These are phyloP conservation scores for Plasmodium ovale DNA, from an alignment of 169 alveolate genomes.

Conservation along the genomic window DNA sequence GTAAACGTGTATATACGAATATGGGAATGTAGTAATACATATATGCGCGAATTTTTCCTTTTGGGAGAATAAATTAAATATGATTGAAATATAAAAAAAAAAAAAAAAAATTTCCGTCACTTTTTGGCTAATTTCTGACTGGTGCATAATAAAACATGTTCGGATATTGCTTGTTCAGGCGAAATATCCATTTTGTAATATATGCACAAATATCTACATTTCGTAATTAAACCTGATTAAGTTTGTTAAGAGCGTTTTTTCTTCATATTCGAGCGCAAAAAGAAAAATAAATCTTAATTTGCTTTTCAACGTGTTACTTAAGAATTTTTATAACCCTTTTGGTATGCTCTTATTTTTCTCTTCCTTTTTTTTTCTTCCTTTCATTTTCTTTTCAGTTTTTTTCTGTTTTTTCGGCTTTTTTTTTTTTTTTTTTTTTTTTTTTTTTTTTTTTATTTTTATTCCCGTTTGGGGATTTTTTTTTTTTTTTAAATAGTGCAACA, in stretches of 20 bases:
- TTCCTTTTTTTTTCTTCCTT: constrained; percentile 4
- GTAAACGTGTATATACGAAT: too few relatives aligned
- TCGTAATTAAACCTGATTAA: not conserved
- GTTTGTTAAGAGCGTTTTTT: not conserved
- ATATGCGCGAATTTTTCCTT: too few relatives aligned
- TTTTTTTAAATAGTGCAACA: constrained; percentile 13
- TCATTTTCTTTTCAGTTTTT: not conserved
- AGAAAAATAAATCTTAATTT: not conserved
- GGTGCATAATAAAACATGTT: constrained; percentile 14
- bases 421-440: not conserved
- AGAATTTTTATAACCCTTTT: not conserved
- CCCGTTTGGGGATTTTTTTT: not conserved
- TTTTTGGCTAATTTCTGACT: constrained; percentile 16
- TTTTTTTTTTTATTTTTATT: not conserved
- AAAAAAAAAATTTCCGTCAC: constrained; percentile 13
- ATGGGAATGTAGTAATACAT: too few relatives aligned
- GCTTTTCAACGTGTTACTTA: not conserved
- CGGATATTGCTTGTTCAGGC: constrained; percentile 9
- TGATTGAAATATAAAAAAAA: not conserved
- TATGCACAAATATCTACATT: not conserved
- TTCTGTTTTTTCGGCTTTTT: not conserved
- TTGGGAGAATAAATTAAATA: not conserved
- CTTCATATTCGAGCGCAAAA: not conserved
- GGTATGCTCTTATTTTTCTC: not conserved
- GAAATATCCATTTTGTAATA: not conserved